These are phyloP conservation scores for Wickerhamiella lipophila DNA, from an alignment of 805 yeast genomes.

Conservation along the genomic window DNA sequence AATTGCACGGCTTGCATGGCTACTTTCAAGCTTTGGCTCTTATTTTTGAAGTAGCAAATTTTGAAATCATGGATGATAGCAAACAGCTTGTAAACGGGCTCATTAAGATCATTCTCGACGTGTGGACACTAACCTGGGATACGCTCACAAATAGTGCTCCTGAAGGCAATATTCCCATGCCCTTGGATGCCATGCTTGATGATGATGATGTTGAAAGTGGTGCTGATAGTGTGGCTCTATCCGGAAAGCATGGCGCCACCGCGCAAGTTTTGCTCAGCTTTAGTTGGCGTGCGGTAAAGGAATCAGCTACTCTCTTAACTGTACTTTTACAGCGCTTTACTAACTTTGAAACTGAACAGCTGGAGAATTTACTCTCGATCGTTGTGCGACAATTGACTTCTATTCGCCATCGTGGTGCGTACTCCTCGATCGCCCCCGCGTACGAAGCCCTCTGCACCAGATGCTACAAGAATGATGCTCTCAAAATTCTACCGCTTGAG, in stretches of 20 bases:
- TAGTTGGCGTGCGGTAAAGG: conserved; percentile 76
- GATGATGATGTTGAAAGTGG: conserved; percentile 28
- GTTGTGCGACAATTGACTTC: conserved; percentile 54
- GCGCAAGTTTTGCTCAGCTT: conserved; percentile 41
- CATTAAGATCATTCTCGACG: conserved; percentile 16
- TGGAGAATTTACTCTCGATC: conserved; percentile 38
- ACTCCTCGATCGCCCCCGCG: conserved; percentile 76
- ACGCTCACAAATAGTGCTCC: conserved; percentile 58
- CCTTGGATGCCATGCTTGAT: conserved; percentile 28
- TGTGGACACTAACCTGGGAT: conserved; percentile 38
- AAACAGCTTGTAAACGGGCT: conserved; percentile 18
- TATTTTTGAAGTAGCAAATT: conserved; percentile 29
- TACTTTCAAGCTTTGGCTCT: conserved; percentile 46
- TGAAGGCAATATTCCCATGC: conserved; percentile 37
- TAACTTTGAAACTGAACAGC: conserved; percentile 31
- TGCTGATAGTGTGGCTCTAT: conserved; percentile 19
- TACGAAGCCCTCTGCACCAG: conserved; percentile 52
- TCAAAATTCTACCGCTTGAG: conserved; percentile 28
- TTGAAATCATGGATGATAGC: conserved; percentile 9
- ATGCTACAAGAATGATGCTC: conserved; percentile 30
- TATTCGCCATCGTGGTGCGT: conserved; percentile 84
- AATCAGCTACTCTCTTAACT: conserved; percentile 44
- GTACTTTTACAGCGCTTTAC: conserved; percentile 8
- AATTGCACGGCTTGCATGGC: conserved; percentile 52
- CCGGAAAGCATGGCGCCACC: conserved; percentile 28